Evolutionary conservation across 345 rosid genomes (phyloP).

Genomic region (Gossypium herbaceum): DNA sequence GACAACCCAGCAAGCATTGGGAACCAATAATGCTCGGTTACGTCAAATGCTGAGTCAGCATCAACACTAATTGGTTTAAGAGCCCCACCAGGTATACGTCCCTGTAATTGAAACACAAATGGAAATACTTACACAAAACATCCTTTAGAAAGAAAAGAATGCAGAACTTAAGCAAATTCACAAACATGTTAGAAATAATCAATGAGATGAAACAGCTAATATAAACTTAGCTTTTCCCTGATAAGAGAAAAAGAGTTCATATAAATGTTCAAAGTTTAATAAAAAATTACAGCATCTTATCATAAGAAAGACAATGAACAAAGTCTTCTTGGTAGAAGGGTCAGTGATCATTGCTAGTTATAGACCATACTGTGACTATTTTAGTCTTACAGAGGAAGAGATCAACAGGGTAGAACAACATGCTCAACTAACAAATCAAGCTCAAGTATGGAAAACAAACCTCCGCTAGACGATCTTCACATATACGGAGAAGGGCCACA

Average conservation of each 20-base stretch:
- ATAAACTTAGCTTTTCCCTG: not conserved
- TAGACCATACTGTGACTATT: not conserved
- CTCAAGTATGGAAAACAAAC: constrained; percentile 34
- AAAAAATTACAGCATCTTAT: not conserved
- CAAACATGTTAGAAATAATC: not conserved
- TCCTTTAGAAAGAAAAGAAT: not conserved
- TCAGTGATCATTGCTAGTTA: not conserved
- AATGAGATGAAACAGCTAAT: not conserved
- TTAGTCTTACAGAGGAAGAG: not conserved
- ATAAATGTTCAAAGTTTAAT: not conserved
- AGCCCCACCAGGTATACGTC: constrained; percentile 65
- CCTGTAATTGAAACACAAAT: constrained; percentile 35
- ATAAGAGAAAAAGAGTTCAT: not conserved
- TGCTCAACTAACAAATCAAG: not conserved
- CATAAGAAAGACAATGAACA: not conserved
- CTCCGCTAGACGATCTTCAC: constrained; percentile 99
- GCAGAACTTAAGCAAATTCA: constrained; percentile 5
- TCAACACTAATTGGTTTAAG: constrained; percentile 49
- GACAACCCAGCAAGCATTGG: constrained; percentile 79
- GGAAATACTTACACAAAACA: constrained; percentile 7
- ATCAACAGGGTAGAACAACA: not conserved
- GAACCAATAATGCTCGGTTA: constrained; percentile 77
- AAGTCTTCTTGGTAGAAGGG: constrained; percentile 9
- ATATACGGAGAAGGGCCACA: constrained; percentile 94
- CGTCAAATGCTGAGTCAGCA: constrained; percentile 42